Percentiles rank a stretch among this genome's conserved stretches.
phyloP scores from a whole-genome alignment of 192 early-diverging fungal species.

The Thoreauomyces humboldtii region DNA sequence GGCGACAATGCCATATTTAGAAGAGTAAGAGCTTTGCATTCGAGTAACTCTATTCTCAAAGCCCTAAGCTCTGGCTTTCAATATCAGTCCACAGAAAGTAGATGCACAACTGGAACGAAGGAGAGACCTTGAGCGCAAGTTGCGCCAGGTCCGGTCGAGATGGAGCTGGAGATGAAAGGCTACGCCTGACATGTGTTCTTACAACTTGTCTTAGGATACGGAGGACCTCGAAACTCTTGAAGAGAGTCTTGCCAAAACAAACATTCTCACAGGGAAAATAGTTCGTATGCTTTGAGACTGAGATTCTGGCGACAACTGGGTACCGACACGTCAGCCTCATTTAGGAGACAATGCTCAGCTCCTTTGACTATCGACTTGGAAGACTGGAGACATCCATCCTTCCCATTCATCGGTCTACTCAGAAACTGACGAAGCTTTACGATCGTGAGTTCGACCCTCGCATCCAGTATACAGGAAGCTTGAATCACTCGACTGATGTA shows the following conservation, averaged over 20 bases:
- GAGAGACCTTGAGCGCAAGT: conserved; percentile 32
- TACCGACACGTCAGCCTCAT: not conserved
- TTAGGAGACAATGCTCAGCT: conserved; percentile 70
- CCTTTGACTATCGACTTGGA: conserved; percentile 72
- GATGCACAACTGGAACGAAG: conserved; percentile 29
- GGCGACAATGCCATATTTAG: not conserved
- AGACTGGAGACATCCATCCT: conserved; percentile 73
- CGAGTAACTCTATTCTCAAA: not conserved
- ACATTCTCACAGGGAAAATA: conserved; percentile 51
- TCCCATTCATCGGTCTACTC: conserved; percentile 76
- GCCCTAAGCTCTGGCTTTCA: not conserved
- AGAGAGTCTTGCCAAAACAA: conserved; percentile 48
- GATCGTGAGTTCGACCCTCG: conserved; percentile 56
- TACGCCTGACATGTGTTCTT: not conserved
- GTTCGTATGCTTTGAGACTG: conserved; percentile 20
- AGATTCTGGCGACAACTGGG: not conserved
- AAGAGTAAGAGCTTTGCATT: not conserved
- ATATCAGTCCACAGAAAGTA: conserved; percentile 5
- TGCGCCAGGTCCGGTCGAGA: conserved; percentile 14
- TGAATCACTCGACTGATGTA: no score
- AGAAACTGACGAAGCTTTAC: conserved; percentile 66
- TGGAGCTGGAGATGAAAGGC: not conserved
- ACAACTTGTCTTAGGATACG: conserved; percentile 36
- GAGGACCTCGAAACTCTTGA: conserved; percentile 52
- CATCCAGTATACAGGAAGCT: not conserved